A percentile compares a stretch with the other conserved stretches of the same genome.
Evolutionary conservation across 1,284 basidiomycete species (phyloP).

Genomic region (Sanghuangporus sanghuang): DNA sequence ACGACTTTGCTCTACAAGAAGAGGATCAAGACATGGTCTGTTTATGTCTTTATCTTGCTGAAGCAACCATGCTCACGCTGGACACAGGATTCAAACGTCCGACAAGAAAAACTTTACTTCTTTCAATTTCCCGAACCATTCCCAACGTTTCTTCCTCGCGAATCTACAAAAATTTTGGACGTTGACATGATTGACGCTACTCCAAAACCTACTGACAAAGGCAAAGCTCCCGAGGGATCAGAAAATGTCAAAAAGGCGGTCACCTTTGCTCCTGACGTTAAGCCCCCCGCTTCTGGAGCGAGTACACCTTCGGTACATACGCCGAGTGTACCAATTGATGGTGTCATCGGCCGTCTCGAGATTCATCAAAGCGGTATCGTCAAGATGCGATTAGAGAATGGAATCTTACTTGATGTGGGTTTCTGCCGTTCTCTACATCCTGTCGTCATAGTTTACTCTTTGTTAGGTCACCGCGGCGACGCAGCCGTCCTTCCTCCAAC

Average conservation of each 20-base stretch:
- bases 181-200: constrained; percentile 22
- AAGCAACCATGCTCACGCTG: background rate
- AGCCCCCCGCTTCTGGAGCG: constrained; percentile 31
- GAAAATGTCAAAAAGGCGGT: constrained; percentile 36
- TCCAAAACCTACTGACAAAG: constrained; percentile 31
- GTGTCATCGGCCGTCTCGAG: constrained; percentile 77
- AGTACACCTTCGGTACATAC: constrained; percentile 27
- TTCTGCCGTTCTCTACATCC: constrained; percentile 2
- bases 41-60: background rate
- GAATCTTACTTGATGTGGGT: constrained; percentile 77
- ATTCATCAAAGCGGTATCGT: constrained; percentile 82
- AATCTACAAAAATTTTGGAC: constrained; percentile 22
- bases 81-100: constrained; percentile 40
- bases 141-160: constrained; percentile 56
- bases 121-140: constrained; percentile 94
- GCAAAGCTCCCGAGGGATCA: constrained; percentile 19
- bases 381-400: constrained; percentile 78
- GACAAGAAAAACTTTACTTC: constrained; percentile 69
- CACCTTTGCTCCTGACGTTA: constrained; percentile 58
- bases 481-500: constrained; percentile 86
- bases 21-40: constrained; percentile 36
- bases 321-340: constrained; percentile 49
- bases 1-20: constrained; percentile 62
- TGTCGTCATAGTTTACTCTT: background rate
- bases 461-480: constrained; percentile 76